phyloP scores from a whole-genome alignment of 192 early-diverging fungal species.

The Chytriomyces sp. region DNA sequence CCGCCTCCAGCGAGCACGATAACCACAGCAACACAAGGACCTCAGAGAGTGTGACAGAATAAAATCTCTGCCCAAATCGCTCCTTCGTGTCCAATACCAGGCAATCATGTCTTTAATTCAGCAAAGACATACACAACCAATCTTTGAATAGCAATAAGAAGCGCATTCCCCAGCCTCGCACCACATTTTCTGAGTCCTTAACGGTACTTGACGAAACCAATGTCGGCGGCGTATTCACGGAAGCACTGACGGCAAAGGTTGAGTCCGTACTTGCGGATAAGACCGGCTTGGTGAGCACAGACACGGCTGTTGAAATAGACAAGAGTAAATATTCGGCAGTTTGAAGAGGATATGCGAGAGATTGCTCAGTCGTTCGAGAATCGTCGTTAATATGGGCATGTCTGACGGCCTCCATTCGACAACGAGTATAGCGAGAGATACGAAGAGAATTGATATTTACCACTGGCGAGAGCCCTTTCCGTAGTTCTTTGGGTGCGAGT shows the following conservation, averaged over 20 bases:
- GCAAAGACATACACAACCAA: background rate
- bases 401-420: slow-evolving; percentile 2
- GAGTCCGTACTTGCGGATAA: slow-evolving; percentile 99
- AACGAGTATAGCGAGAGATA: slow-evolving; percentile 5
- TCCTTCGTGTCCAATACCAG: background rate
- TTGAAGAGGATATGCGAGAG: background rate
- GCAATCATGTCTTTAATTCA: background rate
- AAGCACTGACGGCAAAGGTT: slow-evolving; percentile 99
- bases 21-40: background rate
- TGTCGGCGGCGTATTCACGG: slow-evolving; percentile 97
- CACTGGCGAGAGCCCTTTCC: slow-evolving; percentile 99
- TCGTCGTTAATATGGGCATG: background rate
- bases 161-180: background rate
- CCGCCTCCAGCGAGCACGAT: background rate
- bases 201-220: slow-evolving; percentile 92
- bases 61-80: background rate
- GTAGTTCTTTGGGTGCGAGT: slow-evolving; percentile 94
- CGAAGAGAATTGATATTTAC: slow-evolving; percentile 50
- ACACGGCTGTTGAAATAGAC: slow-evolving; percentile 73
- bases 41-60: background rate
- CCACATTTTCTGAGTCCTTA: slow-evolving; percentile 18
- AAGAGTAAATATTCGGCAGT: background rate
- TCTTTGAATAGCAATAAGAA: background rate
- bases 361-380: background rate
- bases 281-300: slow-evolving; percentile 98